Evolutionary conservation across 2,329 filamentous ascomycete genomes (phyloP).

Genomic region (Alternaria tenuissima): DNA sequence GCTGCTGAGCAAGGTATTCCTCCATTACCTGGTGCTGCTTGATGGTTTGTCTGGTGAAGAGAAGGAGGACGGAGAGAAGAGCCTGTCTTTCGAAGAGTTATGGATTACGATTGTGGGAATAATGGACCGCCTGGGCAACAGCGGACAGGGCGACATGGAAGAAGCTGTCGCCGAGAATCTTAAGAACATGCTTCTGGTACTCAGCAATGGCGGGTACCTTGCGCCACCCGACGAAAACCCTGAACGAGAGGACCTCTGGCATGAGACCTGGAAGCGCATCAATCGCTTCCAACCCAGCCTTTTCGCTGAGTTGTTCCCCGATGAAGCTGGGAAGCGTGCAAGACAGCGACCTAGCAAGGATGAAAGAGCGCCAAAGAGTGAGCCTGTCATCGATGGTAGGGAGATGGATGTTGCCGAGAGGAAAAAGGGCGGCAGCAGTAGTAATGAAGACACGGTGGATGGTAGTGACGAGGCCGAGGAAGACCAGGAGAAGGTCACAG

Average conservation of each 20-base stretch:
- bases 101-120: constrained; percentile 94
- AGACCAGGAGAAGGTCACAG: constrained; percentile 17
- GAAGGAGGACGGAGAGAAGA: constrained; percentile 54
- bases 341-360: constrained; percentile 29
- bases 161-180: constrained; percentile 94
- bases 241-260: constrained; percentile 64
- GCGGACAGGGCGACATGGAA: constrained; percentile 88
- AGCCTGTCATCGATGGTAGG: constrained; percentile 10
- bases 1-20: constrained; percentile 90
- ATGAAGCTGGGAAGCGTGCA: constrained; percentile 49
- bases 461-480: constrained; percentile 5
- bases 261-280: constrained; percentile 67
- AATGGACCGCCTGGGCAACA: constrained; percentile 96
- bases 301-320: constrained; percentile 67
- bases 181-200: constrained; percentile 95
- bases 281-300: constrained; percentile 68
- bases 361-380: constrained; percentile 20
- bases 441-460: constrained; percentile 8
- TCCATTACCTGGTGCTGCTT: constrained; percentile 88
- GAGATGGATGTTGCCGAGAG: constrained; percentile 20
- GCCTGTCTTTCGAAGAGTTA: constrained; percentile 76
- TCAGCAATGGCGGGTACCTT: constrained; percentile 88
- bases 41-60: constrained; percentile 68
- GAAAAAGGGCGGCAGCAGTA: constrained; percentile 2
- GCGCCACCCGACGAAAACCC: constrained; percentile 68